Percentiles rank a stretch among this genome's conserved stretches.
phyloP scores from a whole-genome alignment of 2,329 filamentous ascomycete genomes.

The Cercospora beticola region DNA sequence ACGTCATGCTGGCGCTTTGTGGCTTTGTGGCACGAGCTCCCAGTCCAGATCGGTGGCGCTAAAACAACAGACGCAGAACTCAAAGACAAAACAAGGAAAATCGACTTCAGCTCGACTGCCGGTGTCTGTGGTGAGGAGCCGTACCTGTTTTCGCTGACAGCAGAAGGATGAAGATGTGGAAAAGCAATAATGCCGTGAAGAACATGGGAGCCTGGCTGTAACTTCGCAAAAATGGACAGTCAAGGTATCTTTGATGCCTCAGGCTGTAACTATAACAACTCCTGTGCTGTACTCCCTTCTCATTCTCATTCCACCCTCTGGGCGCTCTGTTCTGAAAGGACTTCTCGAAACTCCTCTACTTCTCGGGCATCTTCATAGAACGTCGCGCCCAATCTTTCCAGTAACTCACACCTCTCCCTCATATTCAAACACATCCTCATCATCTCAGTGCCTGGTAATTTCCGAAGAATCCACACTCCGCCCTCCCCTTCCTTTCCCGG shows the following conservation, averaged over 20 bases:
- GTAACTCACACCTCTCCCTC: background rate
- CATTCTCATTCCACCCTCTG: background rate
- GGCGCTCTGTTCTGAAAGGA: background rate
- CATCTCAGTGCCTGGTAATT: too few species aligned
- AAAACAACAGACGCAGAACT: conserved; percentile 1
- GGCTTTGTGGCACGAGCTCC: conserved; percentile 23
- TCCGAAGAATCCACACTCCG: background rate
- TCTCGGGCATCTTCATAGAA: background rate
- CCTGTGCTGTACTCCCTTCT: background rate
- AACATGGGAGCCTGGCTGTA: background rate
- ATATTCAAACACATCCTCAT: background rate
- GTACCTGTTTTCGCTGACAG: background rate
- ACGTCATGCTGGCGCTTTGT: conserved; percentile 7
- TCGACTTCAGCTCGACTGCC: background rate
- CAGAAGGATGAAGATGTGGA: background rate
- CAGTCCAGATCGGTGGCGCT: conserved; percentile 9
- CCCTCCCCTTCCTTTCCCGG: background rate
- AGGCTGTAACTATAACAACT: background rate
- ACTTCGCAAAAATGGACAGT: background rate
- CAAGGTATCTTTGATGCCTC: background rate
- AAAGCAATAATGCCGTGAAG: background rate
- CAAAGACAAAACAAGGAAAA: conserved; percentile 14
- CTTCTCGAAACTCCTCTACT: background rate
- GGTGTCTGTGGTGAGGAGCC: background rate
- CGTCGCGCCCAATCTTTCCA: background rate